Conservation (phyloP, 768 basidiomycete species). For the Russula ochroleuca region DNA sequence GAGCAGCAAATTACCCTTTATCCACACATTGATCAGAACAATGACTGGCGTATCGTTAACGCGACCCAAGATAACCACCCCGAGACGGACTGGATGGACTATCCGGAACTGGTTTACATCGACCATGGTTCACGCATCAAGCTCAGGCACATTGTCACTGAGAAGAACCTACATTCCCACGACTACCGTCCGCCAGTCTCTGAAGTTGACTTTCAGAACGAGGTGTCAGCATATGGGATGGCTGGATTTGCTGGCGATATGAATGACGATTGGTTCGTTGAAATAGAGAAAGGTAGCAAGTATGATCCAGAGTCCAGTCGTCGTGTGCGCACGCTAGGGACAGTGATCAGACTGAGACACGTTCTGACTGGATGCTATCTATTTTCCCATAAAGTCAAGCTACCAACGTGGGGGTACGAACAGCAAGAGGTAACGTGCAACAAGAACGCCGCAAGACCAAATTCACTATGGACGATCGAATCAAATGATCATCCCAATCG, state of each 20-base stretch:
- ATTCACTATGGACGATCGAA: constrained; percentile 94
- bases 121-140: constrained; percentile 65
- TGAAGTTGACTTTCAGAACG: constrained; percentile 99
- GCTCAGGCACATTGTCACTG: constrained; percentile 72
- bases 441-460: constrained; percentile 86
- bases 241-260: constrained; percentile 79
- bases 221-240: constrained; percentile 93
- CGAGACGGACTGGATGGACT: constrained; percentile 45
- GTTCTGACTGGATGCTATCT: constrained; percentile 89
- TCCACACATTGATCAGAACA: constrained; percentile 96
- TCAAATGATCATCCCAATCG: constrained; percentile 69
- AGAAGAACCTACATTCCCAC: constrained; percentile 91
- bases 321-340: constrained; percentile 73
- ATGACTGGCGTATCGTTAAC: constrained; percentile 84
- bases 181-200: constrained; percentile 91
- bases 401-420: constrained; percentile 96
- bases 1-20: constrained; percentile 99
- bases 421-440: constrained; percentile 99
- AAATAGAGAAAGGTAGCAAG: constrained; percentile 68
- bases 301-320: constrained; percentile 63
- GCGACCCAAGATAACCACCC: constrained; percentile 48
- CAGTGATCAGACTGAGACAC: constrained; percentile 80
- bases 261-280: constrained; percentile 91
- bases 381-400: constrained; percentile 96
- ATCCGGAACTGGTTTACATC: constrained; percentile 58